Evolutionary conservation across 306 rosid species (phyloP), one percentile per base, ranked within the genome.

Genomic region (Arachis stenosperma): DNA sequence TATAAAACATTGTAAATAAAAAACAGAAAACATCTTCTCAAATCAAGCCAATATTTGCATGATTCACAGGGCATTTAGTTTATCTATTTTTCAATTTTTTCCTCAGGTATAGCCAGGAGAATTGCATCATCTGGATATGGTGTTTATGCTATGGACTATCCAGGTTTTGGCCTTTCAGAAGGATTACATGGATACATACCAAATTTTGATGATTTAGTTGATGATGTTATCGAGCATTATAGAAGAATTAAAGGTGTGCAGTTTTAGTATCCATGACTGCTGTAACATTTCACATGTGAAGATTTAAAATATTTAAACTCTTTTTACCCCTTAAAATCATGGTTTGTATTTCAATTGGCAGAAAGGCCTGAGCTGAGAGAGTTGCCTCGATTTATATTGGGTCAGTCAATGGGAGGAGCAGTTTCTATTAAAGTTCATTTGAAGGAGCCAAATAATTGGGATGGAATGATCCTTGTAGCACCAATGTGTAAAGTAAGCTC

Each of bases 371-470:
- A 90, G 75, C 42, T 87, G 82, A 86, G 77, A 78, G 86, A 78
- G 2, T 81, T 93, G 82, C 96, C 92, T 33, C 78, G 43, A 43
- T 86, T 93, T 77, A 65, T 93, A 70, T 65, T 93, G 65, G 98
- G 98, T 40, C 96, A 90, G 78, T 93, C 98, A 57, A 89, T 93
- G 98, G 90, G 98, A 37, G 98, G 97, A 61, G 97, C 97, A 54
- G 84, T 93, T 80, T 64, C 93, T 39, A 89, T 93, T 57, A 93
- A 89, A 75, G 84, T 77, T 73, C 97, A 88, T 84, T 78, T 88
- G 67, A 90, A 82, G 83, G 90, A 90, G 57, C 91, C 91, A 68
- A 13, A 71, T 62, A 76, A 74, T 37, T 93, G 97, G 98, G 97
- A 89, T 67, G 98, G 93, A 51, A 74, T 89, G 33, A 76, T 93